phyloP scores from a whole-genome alignment of 306 rosid species.

The Dalbergia oliveri region DNA sequence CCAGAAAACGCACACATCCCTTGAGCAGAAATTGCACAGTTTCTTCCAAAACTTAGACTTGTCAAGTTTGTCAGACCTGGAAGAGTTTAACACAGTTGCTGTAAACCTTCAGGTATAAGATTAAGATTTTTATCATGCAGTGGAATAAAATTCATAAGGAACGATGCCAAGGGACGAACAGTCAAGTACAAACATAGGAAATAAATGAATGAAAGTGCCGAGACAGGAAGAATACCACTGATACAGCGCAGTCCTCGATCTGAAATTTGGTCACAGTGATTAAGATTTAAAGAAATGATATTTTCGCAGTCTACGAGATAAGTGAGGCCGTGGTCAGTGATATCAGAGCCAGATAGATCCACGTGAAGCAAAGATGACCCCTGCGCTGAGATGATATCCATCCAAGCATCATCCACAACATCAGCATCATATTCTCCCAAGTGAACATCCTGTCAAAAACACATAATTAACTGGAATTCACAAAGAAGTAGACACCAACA shows the following conservation, averaged over 20 bases:
- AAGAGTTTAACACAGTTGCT: constrained; percentile 44
- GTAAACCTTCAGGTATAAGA: constrained; percentile 31
- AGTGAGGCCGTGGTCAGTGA: constrained; percentile 76
- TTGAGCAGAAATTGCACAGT: constrained; percentile 77
- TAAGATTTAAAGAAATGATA: constrained; percentile 73
- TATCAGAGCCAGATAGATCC: constrained; percentile 86
- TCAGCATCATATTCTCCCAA: constrained; percentile 75
- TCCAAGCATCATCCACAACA: constrained; percentile 82
- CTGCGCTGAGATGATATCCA: constrained; percentile 88
- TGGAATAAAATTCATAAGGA: constrained; percentile 15
- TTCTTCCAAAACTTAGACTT: constrained; percentile 87
- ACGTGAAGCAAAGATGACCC: constrained; percentile 83
- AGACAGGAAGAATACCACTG: constrained; percentile 61
- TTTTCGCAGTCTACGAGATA: constrained; percentile 72
- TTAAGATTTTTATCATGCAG: not conserved
- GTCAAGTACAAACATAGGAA: constrained; percentile 7
- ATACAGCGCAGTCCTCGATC: constrained; percentile 72
- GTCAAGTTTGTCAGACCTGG: constrained; percentile 86
- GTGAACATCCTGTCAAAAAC: constrained; percentile 76
- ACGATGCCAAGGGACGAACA: constrained; percentile 20
- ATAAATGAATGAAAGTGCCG: not conserved
- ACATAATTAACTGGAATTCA: constrained; percentile 14
- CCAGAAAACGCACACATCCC: constrained; percentile 78
- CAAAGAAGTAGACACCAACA: not conserved
- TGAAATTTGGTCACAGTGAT: constrained; percentile 84